Evolutionary conservation across 768 basidiomycete species (phyloP), one percentile per base, ranked within the genome.

Genomic region (Suillus subalutaceus): DNA sequence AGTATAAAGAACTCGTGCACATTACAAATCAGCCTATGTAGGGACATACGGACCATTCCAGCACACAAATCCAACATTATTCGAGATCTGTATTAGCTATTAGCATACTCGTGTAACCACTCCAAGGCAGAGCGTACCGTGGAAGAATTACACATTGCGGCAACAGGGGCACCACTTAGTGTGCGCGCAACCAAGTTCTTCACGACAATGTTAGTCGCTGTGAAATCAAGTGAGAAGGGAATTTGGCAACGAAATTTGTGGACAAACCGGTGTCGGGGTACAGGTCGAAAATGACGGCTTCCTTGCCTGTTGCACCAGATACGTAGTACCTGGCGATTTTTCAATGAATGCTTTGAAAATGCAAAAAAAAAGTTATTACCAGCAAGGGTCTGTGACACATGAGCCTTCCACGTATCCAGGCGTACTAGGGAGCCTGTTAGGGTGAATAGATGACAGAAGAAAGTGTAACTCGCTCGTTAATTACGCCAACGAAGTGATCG

Each of bases 371-470:
- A 80, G 15, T 26, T 6, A 59, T 18, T n/a, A 26, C 86, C 87
- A 89, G 76, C 86, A 88, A 6, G 86, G 88, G 70, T 89, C 85
- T 30, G 73, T 79, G 26, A 89, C 75, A 68, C 88, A 89, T 1
- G 83, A 83, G 15, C 87, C 87, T 73, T 89, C 88, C 44, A 86
- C 82, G 67, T 78, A 87, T 3, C 74, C 73, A 3, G 84, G 81
- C 12, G 74, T 78, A 63, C 80, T 63, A 50, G 18, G 30, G 9
- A 18, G 18, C 16, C 20, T 62, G 41, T 60, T 30, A 62, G n/a
- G 37, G 58, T 23, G 60, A 40, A 30, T 15, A 56, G 8, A 26
- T 4, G 26, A 57, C 15, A 35, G 35, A 40, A 53, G 57, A 6
- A 44, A 15, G 16, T 15, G 6, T 8, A 37, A 70, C 73, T 35